Evolutionary conservation across 176 grass and related monocot genomes (phyloP).

Genomic region (Elymus sibiricus): DNA sequence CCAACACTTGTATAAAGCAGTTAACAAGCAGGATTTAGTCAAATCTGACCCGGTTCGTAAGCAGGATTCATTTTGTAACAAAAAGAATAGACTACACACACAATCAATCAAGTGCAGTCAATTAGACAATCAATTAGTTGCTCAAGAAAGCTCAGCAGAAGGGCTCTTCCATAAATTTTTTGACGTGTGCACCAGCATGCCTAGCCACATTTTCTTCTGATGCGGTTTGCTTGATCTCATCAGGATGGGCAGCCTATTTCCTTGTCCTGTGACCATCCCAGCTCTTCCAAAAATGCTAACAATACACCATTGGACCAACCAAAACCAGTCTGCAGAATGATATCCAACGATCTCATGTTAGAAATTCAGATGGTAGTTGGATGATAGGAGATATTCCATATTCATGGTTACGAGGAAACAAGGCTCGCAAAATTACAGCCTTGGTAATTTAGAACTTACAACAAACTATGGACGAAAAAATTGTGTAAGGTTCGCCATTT

Average conservation of each 20-base stretch:
- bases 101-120: not conserved
- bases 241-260: conserved; percentile 39
- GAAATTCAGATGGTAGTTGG: not conserved
- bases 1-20: not conserved
- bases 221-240: not conserved
- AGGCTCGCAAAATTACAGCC: not conserved
- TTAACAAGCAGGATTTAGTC: not conserved
- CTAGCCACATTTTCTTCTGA: not conserved
- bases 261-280: conserved; percentile 77
- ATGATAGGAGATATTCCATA: not conserved
- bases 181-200: not conserved
- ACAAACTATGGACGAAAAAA: not conserved
- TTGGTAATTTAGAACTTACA: not conserved
- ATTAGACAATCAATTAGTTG: not conserved
- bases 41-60: too few species aligned
- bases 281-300: conserved; percentile 82
- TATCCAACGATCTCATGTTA: not conserved
- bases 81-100: not conserved
- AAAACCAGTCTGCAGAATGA: conserved; percentile 81
- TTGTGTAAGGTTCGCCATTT: not conserved
- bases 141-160: not conserved
- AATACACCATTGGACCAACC: conserved; percentile 98
- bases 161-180: not conserved
- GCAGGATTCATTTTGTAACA: too few species aligned
- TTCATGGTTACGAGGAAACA: not conserved